phyloP scores from a whole-genome alignment of 768 basidiomycete species.

The Pholiota conissans region DNA sequence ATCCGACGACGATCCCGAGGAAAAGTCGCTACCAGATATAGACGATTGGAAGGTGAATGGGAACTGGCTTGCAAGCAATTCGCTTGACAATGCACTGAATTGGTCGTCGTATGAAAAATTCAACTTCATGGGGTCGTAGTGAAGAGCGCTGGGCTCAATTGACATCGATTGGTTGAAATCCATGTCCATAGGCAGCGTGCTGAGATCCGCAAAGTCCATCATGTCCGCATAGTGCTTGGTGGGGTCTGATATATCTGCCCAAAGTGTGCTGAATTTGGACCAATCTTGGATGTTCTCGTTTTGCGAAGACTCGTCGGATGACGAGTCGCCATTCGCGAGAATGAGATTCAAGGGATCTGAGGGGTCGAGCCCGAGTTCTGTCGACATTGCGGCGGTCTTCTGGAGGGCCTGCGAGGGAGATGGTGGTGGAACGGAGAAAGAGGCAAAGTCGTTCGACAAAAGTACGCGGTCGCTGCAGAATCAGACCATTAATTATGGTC shows the following conservation, averaged over 20 bases:
- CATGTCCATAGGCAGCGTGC: conserved; percentile 51
- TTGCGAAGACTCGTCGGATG: conserved; percentile 30
- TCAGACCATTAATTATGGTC: conserved; percentile 38
- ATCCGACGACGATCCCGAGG: conserved; percentile 20
- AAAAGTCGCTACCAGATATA: conserved; percentile 6
- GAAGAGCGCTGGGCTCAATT: conserved; percentile 65
- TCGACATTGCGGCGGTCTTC: conserved; percentile 23
- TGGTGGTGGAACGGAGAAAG: conserved; percentile 15
- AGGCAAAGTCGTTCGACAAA: conserved; percentile 7
- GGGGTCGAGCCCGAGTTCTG: conserved; percentile 51
- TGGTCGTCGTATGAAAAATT: conserved; percentile 27
- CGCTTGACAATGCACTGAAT: conserved; percentile 18
- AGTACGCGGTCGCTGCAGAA: conserved; percentile 21
- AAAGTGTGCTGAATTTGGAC: conserved; percentile 52
- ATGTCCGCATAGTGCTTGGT: conserved; percentile 38
- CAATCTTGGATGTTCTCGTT: conserved; percentile 44
- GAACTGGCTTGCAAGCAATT: conserved; percentile 22
- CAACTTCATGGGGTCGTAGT: conserved; percentile 39
- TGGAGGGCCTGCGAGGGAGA: background rate
- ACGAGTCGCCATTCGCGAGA: conserved; percentile 35
- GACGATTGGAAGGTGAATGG: conserved; percentile 42
- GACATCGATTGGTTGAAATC: conserved; percentile 60
- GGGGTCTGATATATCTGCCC: conserved; percentile 37
- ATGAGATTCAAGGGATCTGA: conserved; percentile 61
- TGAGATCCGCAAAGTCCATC: conserved; percentile 42